Percentiles rank a stretch among this genome's conserved stretches.
These are phyloP conservation scores for Ajuga reptans DNA, from an alignment of 305 asterid species.

Conservation along the genomic window DNA sequence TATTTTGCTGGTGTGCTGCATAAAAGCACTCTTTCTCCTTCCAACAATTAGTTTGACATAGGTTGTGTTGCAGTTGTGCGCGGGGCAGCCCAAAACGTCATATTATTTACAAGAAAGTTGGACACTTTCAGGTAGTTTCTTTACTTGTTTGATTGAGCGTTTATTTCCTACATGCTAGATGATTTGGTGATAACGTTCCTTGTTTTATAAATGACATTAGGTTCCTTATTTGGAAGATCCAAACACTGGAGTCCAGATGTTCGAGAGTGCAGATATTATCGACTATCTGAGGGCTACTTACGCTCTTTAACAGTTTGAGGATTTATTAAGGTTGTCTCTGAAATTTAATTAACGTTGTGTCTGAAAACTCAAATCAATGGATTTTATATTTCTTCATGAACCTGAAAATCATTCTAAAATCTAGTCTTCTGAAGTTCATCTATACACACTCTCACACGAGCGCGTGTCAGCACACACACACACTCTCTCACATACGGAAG, in stretches of 20 bases:
- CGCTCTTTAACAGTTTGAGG: slow-evolving; percentile 38
- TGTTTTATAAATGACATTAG: slow-evolving; percentile 27
- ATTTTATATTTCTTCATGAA: too few relatives aligned
- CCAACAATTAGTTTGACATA: background rate
- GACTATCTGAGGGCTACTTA: slow-evolving; percentile 78
- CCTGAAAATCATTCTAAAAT: too few relatives aligned
- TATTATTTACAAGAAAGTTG: slow-evolving; percentile 48
- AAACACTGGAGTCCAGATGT: slow-evolving; percentile 86
- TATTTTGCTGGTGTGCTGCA: background rate
- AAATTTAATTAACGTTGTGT: too few relatives aligned
- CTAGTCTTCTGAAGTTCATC: too few relatives aligned
- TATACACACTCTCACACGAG: too few relatives aligned
- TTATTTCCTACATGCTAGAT: background rate
- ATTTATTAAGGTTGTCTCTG: background rate
- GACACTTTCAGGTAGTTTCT: slow-evolving; percentile 65
- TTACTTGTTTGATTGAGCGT: background rate
- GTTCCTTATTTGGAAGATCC: slow-evolving; percentile 94
- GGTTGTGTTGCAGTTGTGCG: slow-evolving; percentile 56
- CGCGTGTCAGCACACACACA: too few relatives aligned
- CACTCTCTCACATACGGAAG: too few relatives aligned
- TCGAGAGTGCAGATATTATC: slow-evolving; percentile 88
- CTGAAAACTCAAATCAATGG: too few relatives aligned
- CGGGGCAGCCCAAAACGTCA: slow-evolving; percentile 92
- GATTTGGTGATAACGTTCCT: background rate
- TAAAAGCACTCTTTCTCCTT: background rate